Conservation (phyloP, 352 stramenopile genomes). For the Phytophthora pinifolia region DNA sequence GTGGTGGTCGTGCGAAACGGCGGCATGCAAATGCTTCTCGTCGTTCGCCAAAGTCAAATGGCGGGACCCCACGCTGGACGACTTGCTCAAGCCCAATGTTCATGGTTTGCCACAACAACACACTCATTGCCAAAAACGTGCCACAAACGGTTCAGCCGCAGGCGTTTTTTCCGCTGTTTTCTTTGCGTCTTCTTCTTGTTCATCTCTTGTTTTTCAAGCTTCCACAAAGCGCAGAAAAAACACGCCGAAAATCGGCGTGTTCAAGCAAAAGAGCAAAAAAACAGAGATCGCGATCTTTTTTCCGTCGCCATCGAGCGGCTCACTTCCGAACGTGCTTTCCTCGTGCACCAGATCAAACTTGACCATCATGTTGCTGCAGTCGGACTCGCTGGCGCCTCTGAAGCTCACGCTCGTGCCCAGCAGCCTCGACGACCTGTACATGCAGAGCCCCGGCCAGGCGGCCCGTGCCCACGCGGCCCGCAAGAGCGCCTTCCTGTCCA, state of each 20-base stretch:
- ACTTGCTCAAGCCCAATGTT: too few species aligned
- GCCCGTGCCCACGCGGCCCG: conserved; percentile 34
- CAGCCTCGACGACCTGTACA: conserved; percentile 1
- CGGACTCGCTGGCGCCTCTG: conserved; percentile 22
- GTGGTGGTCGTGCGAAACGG: too few species aligned
- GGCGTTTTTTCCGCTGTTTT: too few species aligned
- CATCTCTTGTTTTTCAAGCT: too few species aligned
- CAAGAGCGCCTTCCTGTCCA: conserved; percentile 49
- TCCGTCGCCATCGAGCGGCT: conserved; percentile 9
- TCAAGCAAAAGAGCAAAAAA: too few species aligned
- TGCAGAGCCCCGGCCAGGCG: conserved; percentile 13
- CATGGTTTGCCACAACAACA: too few species aligned
- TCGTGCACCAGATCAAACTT: conserved; percentile 15
- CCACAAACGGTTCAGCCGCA: too few species aligned
- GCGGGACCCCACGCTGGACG: too few species aligned
- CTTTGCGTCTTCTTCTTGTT: too few species aligned
- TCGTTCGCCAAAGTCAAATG: too few species aligned
- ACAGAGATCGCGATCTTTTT: conserved; percentile 37
- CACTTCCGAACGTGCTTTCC: conserved; percentile 24
- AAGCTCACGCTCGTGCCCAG: conserved; percentile 36
- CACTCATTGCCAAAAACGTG: too few species aligned
- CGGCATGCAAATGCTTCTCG: too few species aligned
- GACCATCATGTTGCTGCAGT: conserved; percentile 25
- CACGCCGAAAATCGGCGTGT: conserved; percentile 16
- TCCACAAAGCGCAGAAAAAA: conserved; percentile 6